Evolutionary conservation across 495 filamentous ascomycete genomes (phyloP).

Genomic region (Hypoxylon fragiforme): DNA sequence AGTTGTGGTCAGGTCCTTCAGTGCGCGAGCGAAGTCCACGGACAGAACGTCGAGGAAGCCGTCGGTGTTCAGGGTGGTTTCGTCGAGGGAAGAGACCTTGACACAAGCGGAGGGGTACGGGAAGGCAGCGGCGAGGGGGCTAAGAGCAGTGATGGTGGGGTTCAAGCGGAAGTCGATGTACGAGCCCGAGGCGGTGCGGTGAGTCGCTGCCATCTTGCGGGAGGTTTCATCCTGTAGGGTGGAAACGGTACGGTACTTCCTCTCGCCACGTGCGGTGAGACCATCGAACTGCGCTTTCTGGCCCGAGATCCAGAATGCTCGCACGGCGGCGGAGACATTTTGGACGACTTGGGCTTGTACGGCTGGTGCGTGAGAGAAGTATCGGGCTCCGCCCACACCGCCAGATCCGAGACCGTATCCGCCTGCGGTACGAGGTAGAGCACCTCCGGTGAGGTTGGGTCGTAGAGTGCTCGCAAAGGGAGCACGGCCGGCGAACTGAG

Average conservation of each 20-base stretch:
- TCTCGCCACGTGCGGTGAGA: constrained; percentile 67
- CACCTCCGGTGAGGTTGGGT: constrained; percentile 89
- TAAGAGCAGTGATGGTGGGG: constrained; percentile 84
- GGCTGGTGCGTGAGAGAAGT: constrained; percentile 86
- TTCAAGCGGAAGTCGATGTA: constrained; percentile 82
- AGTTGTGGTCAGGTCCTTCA: constrained; percentile 79
- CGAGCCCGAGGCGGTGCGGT: constrained; percentile 67
- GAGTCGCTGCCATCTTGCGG: constrained; percentile 59
- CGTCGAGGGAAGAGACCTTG: constrained; percentile 40
- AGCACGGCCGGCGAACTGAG: constrained; percentile 67
- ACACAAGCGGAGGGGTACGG: constrained; percentile 39
- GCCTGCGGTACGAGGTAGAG: constrained; percentile 79
- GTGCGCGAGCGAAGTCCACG: constrained; percentile 82
- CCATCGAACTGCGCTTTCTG: constrained; percentile 85
- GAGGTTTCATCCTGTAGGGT: constrained; percentile 69
- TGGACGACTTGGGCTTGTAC: constrained; percentile 88
- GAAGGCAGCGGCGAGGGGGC: constrained; percentile 56
- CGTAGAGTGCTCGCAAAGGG: constrained; percentile 91
- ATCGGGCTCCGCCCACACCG: constrained; percentile 71
- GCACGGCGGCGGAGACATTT: constrained; percentile 87
- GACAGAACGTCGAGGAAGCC: constrained; percentile 83
- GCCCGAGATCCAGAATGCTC: constrained; percentile 86
- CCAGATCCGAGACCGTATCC: constrained; percentile 76
- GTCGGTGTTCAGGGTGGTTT: constrained; percentile 68
- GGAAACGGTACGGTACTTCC: constrained; percentile 72